Base-by-base conservation (phyloP, 331 rosid genomes). In the Phaseolus coccineus region DNA sequence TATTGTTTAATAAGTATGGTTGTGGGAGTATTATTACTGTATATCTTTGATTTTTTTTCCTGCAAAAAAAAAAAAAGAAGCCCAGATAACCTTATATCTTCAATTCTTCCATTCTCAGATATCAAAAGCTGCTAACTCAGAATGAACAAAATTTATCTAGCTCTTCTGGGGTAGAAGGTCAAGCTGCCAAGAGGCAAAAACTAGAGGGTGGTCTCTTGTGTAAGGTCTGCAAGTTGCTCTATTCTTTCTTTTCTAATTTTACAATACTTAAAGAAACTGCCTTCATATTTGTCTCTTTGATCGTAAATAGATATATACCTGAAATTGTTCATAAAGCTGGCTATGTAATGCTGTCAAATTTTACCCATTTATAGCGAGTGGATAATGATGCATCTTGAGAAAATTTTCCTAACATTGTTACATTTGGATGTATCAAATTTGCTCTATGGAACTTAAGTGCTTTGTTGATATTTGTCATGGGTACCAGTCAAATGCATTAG, bases 181-280 rank as follows among this genome's bases (percentile, higher is more conserved):
- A 96, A 85, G 92, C 99, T 77, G 73, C 91, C 76, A 96, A 96
- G 89, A 84, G 97, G 77, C 99, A 93, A 80, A 96, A 96, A 81
- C 80, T 96, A 70, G 99, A 96, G 79, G 92, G 90, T 72, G 99
- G 99, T 82, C 90, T 85, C 83, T 84, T 85, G 74, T 86, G 52
- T 46, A 96, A 93, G 98, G 99, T 93, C 56, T 65, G 62, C 63
- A 66, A 80, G 27, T 24, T 79, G 52, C 76, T 83, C 30, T 16
- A 28, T 56, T 73, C 66, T 81, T 72, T 39, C 47, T 76, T 51
- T 75, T 67, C 42, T 58, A 56, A 64, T 70, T 71, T 42, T 56
- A 46, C 67, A 71, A 53, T 33, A 57, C 33, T 65, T 50, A 48
- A 39, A 50, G 70, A 81, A 64, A 37, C 62, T 80, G 62, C 76